Evolutionary conservation across 2,329 filamentous ascomycete genomes (phyloP), one percentile per base, ranked within the genome.

Genomic region (Exophiala phaeomuriformis): DNA sequence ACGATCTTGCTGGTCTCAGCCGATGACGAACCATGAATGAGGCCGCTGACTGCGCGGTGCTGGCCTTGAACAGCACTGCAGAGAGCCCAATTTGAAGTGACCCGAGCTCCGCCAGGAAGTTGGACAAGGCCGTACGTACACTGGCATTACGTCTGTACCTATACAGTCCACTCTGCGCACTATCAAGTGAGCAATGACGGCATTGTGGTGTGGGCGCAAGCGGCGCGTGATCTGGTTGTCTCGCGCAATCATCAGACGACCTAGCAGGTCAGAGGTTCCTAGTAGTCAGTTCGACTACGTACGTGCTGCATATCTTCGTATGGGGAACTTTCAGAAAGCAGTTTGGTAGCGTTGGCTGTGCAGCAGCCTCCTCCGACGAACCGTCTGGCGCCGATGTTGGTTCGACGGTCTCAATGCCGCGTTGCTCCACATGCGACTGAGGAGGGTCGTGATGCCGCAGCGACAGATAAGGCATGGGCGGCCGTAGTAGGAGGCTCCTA

Each of bases 301-400:
- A 39, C 36, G 9, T 47, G 37, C 48, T 48, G 53, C 45, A 55
- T 27, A 44, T 52, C 39, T 52, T 55, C 49, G 37, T 32, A 52
- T 55, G 36, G 12, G 44, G 49, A 28, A 41, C 39, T 19, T 19
- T 19, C 19, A 19, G 19, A 6, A 6, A 41, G 28, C 39, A 41
- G 12, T 41, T 5, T 41, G 39, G 39, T 28, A 28, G 39, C 19
- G 5, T 27, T 39, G 10, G 5, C 36, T 4, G 19, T 39, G 36
- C 33, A 35, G 6, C 33, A 35, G 33, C 10, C 10, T 35, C 33
- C 10, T 10, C 33, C 33, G 33, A 10, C 19, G 19, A 19, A 19
- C 19, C 19, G 19, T 19, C 19, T 19, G 19, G 19, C 19, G 19
- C 19, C 19, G 19, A 19, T 19, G 19, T 19, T 19, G 19, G 19